Evolutionary conservation across 2,329 filamentous ascomycete species (phyloP).

Genomic region (Lachnellula subtilissima): DNA sequence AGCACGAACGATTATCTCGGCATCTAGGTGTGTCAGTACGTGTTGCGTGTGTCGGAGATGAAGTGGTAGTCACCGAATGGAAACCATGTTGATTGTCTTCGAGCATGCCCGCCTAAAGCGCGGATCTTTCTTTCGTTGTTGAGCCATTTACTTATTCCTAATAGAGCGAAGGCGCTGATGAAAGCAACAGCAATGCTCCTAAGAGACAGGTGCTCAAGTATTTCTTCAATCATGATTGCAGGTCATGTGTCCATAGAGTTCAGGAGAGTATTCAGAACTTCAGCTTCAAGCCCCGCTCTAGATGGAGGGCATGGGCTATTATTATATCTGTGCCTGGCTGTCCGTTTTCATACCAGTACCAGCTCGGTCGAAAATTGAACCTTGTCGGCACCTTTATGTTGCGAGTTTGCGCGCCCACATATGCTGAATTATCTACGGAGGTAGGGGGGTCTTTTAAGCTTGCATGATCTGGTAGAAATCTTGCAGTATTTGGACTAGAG

Average conservation of each 20-base stretch:
- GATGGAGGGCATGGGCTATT: background rate
- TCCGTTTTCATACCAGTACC: no score
- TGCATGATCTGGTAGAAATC: background rate
- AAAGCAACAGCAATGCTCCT: slow-evolving; percentile 14
- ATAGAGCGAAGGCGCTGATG: slow-evolving; percentile 20
- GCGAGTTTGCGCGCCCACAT: background rate
- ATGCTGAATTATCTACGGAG: background rate
- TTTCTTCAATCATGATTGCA: slow-evolving; percentile 21
- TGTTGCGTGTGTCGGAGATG: background rate
- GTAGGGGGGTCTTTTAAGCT: background rate
- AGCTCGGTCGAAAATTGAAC: slow-evolving; percentile 17
- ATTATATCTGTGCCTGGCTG: background rate
- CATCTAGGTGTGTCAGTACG: slow-evolving; percentile 39
- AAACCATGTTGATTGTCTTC: slow-evolving; percentile 33
- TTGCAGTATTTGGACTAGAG: no score
- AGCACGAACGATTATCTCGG: slow-evolving; percentile 60
- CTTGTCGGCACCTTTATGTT: slow-evolving; percentile 16
- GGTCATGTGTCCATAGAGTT: background rate
- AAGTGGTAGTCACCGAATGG: slow-evolving; percentile 42
- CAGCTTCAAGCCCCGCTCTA: no score
- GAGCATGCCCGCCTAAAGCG: slow-evolving; percentile 42
- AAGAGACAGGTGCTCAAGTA: slow-evolving; percentile 42
- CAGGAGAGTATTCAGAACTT: background rate
- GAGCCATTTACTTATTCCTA: slow-evolving; percentile 32
- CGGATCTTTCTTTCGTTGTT: slow-evolving; percentile 42